A percentile compares a stretch with the other conserved stretches of the same genome.
Conservation (phyloP, 768 basidiomycete genomes). For the Lentinula raphanica region DNA sequence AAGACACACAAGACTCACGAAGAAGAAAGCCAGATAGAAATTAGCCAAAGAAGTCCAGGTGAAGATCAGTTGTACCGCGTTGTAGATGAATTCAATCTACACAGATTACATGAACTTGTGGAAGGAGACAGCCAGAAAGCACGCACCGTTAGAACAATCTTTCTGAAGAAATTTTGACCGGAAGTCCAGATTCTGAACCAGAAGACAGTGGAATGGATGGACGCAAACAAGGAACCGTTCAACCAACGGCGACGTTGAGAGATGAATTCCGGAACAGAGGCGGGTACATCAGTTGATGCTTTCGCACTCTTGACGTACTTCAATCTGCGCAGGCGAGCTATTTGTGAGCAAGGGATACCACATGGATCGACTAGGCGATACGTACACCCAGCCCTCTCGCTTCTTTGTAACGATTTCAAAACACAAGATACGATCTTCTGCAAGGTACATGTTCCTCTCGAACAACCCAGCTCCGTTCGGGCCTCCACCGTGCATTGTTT, state of each 20-base stretch:
- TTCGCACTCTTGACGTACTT: constrained; percentile 93
- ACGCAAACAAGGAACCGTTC: constrained; percentile 89
- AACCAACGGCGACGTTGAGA: constrained; percentile 88
- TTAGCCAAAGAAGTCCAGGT: constrained; percentile 93
- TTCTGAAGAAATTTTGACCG: constrained; percentile 85
- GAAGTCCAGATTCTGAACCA: constrained; percentile 86
- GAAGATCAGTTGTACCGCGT: constrained; percentile 82
- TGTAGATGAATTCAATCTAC: constrained; percentile 90
- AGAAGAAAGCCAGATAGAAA: constrained; percentile 93
- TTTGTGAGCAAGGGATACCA: neutral
- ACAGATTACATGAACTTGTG: neutral
- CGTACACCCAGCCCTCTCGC: constrained; percentile 74
- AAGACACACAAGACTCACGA: constrained; percentile 46
- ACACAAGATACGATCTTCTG: constrained; percentile 86
- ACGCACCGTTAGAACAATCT: constrained; percentile 62
- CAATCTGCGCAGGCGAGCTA: constrained; percentile 47
- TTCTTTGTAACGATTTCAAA: constrained; percentile 94
- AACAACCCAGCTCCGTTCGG: constrained; percentile 63
- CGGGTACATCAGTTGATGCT: constrained; percentile 94
- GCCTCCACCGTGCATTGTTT: constrained; percentile 72
- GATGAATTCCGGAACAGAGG: constrained; percentile 86
- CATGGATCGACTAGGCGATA: constrained; percentile 10
- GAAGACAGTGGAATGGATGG: constrained; percentile 88
- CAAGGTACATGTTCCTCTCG: constrained; percentile 89
- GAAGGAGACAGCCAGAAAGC: constrained; percentile 3